A percentile compares a stretch with the other conserved stretches of the same genome.
Conservation (phyloP, 1,139 yeast species). For the Zygoascus sp. region DNA sequence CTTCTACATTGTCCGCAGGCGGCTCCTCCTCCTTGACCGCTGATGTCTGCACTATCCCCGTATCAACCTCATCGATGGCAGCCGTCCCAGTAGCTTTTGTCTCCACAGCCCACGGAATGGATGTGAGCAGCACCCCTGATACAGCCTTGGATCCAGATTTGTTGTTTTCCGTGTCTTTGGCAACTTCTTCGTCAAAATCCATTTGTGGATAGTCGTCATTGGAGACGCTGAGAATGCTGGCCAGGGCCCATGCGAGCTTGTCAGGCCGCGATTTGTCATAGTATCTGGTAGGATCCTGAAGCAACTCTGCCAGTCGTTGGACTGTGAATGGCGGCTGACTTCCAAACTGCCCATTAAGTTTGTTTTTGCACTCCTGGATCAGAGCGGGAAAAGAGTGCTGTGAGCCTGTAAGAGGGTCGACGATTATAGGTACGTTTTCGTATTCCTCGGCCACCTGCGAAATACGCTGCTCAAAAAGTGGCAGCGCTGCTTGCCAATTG, state of each 20-base stretch:
- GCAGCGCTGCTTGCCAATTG: not conserved
- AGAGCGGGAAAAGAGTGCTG: not conserved
- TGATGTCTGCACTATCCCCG: constrained; percentile 9
- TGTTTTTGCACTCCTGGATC: constrained; percentile 41
- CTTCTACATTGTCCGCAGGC: no score
- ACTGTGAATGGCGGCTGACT: constrained; percentile 57
- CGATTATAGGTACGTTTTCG: constrained; percentile 10
- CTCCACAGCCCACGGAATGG: constrained; percentile 32
- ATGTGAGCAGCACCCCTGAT: constrained; percentile 26
- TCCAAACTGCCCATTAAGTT: constrained; percentile 33
- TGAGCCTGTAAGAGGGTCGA: constrained; percentile 11
- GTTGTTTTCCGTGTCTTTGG: constrained; percentile 17
- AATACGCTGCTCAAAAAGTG: not conserved
- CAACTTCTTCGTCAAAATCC: constrained; percentile 21
- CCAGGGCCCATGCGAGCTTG: constrained; percentile 39
- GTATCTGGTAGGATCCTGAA: constrained; percentile 42
- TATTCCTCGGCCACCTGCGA: constrained; percentile 14
- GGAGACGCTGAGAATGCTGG: constrained; percentile 34
- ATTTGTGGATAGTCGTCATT: constrained; percentile 33
- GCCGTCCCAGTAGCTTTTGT: constrained; percentile 22
- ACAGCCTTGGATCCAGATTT: constrained; percentile 19
- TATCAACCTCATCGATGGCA: constrained; percentile 10
- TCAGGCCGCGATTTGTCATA: constrained; percentile 34
- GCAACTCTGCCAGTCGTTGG: constrained; percentile 51
- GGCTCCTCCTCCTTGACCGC: no score